These are phyloP conservation scores for Neurospora tetrasperma DNA, from an alignment of 495 filamentous ascomycete species.

Conservation along the genomic window DNA sequence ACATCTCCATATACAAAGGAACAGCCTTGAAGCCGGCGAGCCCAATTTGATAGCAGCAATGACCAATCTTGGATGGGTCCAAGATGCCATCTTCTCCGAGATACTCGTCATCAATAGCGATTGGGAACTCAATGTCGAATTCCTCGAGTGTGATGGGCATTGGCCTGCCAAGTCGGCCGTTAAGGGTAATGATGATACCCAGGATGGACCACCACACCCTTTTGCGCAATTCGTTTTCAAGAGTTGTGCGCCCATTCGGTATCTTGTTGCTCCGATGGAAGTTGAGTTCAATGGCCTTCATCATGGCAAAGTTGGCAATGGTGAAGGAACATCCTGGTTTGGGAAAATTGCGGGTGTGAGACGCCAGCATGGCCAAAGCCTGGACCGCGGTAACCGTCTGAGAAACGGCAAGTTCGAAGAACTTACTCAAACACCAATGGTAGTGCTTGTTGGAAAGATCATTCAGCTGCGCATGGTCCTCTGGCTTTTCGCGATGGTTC, in stretches of 20 bases:
- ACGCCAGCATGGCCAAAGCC: constrained; percentile 56
- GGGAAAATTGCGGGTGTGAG: constrained; percentile 64
- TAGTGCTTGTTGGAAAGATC: constrained; percentile 62
- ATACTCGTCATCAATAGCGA: constrained; percentile 56
- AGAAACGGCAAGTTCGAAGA: constrained; percentile 48
- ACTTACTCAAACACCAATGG: constrained; percentile 57
- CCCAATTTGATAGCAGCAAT: constrained; percentile 55
- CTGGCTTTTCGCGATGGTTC: constrained; percentile 41
- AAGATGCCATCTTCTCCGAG: constrained; percentile 43
- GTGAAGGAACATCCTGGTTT: constrained; percentile 65
- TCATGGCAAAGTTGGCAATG: constrained; percentile 48
- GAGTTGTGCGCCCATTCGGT: constrained; percentile 39
- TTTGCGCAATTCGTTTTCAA: constrained; percentile 67
- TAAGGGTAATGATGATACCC: constrained; percentile 50
- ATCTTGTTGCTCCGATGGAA: constrained; percentile 60
- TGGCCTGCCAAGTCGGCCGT: constrained; percentile 63
- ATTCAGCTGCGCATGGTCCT: constrained; percentile 43
- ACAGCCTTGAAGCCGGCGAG: constrained; percentile 50
- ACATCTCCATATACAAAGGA: constrained; percentile 59
- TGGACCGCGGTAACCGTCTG: constrained; percentile 56
- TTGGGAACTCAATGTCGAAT: constrained; percentile 65
- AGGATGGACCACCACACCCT: constrained; percentile 65
- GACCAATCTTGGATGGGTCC: constrained; percentile 36
- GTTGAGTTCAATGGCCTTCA: constrained; percentile 59
- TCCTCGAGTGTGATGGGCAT: constrained; percentile 62